Evolutionary conservation across 176 grass and related monocot genomes (phyloP), one percentile per base, ranked within the genome.

Genomic region (Raddia guianensis): DNA sequence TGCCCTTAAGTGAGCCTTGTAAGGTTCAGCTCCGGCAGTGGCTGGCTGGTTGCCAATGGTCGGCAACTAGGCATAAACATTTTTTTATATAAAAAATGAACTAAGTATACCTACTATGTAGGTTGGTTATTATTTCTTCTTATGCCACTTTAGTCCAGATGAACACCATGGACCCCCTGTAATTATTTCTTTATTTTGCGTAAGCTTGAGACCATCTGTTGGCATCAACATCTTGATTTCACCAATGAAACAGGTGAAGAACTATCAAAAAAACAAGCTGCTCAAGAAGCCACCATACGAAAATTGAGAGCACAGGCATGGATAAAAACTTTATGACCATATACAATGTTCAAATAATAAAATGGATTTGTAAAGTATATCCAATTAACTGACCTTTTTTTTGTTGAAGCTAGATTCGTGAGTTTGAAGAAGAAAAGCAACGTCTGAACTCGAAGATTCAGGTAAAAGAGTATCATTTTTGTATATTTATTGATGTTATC

Each of bases 241-340:
- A 56, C 40, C 66, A 69, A 83, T 99, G 74, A 68, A 90, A 88
- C 81, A 99, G 97, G 97, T 47, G 97, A 99, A 85, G 97, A 99
- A 65, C 77, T 99, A 74, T 99, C 97, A 27, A 99, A 87, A 91
- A 99, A 99, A 70, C 97, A 99, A 90, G 97, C 85, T 88, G 82
- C 97, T 80, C 97, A 99, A 91, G 97, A 99, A 91, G 91, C 90
- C 66, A 99, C 97, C 86, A 99, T 99, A 62, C 87, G 97, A 55
- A 99, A 99, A 87, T 76, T 99, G 13, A 92, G 97, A 73, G 93
- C 93, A 65, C 97, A 99, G 97, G 97, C 80, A 95, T 86, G 88
- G 27, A 80, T 56, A 68, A 46, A 12, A 79, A 67, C 52, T 80
- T 51, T 66, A 76, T 79, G 62, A 70, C 71, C 44, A 72, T 3